Conservation (phyloP, 2,329 filamentous ascomycete species). For the Capronia coronata region DNA sequence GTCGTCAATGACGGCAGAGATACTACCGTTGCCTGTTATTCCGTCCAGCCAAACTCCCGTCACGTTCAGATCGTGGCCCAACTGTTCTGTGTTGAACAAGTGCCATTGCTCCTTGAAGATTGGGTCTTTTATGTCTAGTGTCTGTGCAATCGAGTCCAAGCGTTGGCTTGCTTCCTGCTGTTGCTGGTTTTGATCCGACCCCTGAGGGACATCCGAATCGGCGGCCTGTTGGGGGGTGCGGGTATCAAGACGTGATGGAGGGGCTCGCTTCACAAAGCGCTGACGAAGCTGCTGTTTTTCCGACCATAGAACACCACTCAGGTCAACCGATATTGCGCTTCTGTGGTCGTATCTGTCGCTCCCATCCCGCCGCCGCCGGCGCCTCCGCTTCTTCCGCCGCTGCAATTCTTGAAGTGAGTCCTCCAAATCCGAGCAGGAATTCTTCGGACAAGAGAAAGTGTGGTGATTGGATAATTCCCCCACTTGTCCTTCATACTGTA, state of each 20-base stretch:
- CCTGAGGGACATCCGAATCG: constrained; percentile 6
- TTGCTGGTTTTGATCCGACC: constrained; percentile 24
- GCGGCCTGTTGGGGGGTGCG: constrained; percentile 12
- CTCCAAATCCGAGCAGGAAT: constrained; percentile 50
- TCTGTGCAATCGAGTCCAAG: constrained; percentile 55
- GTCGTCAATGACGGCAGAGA: constrained; percentile 92
- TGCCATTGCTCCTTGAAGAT: constrained; percentile 97
- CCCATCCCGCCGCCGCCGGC: constrained; percentile 1
- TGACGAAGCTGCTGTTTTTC: constrained; percentile 67
- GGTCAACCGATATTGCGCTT: constrained; percentile 41
- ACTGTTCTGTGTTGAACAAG: constrained; percentile 71
- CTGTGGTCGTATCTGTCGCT: background rate
- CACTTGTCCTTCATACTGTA: constrained; percentile 73
- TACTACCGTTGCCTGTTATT: constrained; percentile 80
- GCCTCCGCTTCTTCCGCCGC: constrained; percentile 38
- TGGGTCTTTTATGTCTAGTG: constrained; percentile 74
- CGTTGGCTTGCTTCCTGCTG: constrained; percentile 48
- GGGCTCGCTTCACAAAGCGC: constrained; percentile 54
- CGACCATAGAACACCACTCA: constrained; percentile 70
- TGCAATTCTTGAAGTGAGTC: constrained; percentile 48
- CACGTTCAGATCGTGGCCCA: constrained; percentile 93
- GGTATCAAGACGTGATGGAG: constrained; percentile 32
- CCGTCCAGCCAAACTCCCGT: constrained; percentile 86
- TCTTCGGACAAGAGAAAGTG: constrained; percentile 66
- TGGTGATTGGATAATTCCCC: constrained; percentile 75